Evolutionary conservation across 2,329 filamentous ascomycete genomes (phyloP).

Genomic region (Aspergillus jensenii): DNA sequence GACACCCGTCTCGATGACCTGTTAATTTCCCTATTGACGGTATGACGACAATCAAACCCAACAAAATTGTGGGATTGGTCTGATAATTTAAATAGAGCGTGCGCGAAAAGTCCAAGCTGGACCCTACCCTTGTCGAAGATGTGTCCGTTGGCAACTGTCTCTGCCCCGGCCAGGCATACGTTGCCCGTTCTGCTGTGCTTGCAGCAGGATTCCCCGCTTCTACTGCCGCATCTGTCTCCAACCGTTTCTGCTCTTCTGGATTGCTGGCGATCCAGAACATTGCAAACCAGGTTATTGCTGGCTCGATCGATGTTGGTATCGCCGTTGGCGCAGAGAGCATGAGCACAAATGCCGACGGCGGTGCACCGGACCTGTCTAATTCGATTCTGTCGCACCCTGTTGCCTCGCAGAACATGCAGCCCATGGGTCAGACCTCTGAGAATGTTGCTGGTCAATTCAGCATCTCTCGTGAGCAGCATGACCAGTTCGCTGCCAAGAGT

Average conservation of each 20-base stretch:
- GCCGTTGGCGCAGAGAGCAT: constrained; percentile 93
- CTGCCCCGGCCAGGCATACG: constrained; percentile 83
- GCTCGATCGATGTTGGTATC: constrained; percentile 90
- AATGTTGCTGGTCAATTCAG: constrained; percentile 79
- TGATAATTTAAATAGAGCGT: constrained; percentile 52
- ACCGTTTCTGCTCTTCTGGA: constrained; percentile 88
- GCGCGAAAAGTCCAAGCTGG: constrained; percentile 79
- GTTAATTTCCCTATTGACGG: constrained; percentile 38
- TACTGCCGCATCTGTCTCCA: constrained; percentile 76
- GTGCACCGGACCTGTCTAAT: constrained; percentile 79
- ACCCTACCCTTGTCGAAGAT: constrained; percentile 83
- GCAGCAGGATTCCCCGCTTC: constrained; percentile 82
- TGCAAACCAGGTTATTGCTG: constrained; percentile 81
- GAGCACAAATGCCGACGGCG: constrained; percentile 80
- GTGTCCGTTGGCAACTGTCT: constrained; percentile 85
- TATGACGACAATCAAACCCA: constrained; percentile 17
- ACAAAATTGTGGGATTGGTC: neutral
- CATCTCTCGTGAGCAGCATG: constrained; percentile 69
- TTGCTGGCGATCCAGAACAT: constrained; percentile 88
- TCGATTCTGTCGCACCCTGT: constrained; percentile 72
- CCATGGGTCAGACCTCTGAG: constrained; percentile 92
- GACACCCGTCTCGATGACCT: constrained; percentile 39
- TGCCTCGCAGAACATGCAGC: constrained; percentile 86
- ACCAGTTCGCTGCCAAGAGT: constrained; percentile 79
- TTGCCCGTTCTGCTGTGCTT: constrained; percentile 82